Conservation (phyloP, 371 early-diverging fungal genomes). For the Apophysomyces elegans region DNA sequence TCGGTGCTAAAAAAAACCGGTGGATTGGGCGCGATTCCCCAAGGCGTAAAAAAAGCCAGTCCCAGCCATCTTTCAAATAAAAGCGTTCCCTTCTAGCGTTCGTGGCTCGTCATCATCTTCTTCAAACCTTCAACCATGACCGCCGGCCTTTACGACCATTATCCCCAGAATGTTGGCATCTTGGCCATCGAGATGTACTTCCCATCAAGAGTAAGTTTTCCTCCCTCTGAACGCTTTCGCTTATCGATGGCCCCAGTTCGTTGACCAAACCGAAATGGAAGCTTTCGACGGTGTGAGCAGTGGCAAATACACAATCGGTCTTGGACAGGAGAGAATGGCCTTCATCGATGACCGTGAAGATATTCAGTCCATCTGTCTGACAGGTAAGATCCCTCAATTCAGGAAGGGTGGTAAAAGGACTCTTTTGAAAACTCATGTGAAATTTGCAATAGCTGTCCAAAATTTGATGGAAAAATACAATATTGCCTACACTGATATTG, state of each 20-base stretch:
- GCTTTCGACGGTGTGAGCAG: slow-evolving; percentile 90
- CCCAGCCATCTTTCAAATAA: slow-evolving; percentile 10
- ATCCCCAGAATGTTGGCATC: slow-evolving; percentile 90
- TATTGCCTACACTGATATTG: slow-evolving; percentile 84
- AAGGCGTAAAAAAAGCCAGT: not conserved
- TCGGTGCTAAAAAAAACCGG: slow-evolving; percentile 10
- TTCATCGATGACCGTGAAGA: slow-evolving; percentile 97
- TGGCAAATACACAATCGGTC: slow-evolving; percentile 98
- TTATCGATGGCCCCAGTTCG: slow-evolving; percentile 62
- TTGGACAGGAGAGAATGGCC: slow-evolving; percentile 95
- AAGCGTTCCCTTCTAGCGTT: not conserved
- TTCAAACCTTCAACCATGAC: slow-evolving; percentile 25
- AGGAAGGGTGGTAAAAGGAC: slow-evolving; percentile 3
- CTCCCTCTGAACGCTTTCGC: not conserved
- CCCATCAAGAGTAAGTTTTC: slow-evolving; percentile 63
- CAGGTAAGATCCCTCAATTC: slow-evolving; percentile 57
- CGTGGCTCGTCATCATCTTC: slow-evolving; percentile 4
- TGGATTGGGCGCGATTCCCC: slow-evolving; percentile 9
- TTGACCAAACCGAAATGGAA: slow-evolving; percentile 89
- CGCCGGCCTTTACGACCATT: slow-evolving; percentile 37
- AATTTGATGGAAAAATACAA: slow-evolving; percentile 91
- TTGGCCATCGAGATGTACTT: slow-evolving; percentile 94
- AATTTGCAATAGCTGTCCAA: slow-evolving; percentile 71
- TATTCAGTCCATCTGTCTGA: slow-evolving; percentile 91
- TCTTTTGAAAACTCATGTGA: too few relatives aligned